Evolutionary conservation across 306 rosid species (phyloP).

Genomic region (Luffa aegyptiaca): DNA sequence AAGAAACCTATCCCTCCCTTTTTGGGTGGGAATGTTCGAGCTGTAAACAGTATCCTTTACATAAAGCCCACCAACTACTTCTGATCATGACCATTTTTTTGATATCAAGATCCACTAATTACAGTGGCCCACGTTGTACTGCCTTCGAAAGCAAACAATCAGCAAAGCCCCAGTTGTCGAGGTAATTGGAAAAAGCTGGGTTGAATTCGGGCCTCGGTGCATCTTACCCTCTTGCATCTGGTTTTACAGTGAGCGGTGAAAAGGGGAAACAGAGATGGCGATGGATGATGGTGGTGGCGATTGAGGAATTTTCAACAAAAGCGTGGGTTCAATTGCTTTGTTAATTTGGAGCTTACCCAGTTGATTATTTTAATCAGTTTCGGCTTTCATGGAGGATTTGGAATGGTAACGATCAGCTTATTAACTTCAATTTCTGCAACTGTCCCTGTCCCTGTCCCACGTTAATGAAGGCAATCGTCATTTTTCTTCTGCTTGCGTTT

Average conservation of each 20-base stretch:
- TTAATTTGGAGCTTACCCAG: background rate
- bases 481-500: background rate
- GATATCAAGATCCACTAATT: background rate
- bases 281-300: background rate
- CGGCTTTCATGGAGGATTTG: background rate
- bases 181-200: background rate
- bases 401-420: background rate
- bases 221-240: background rate
- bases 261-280: background rate
- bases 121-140: background rate
- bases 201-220: background rate
- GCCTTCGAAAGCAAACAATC: background rate
- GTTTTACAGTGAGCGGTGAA: background rate
- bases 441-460: conserved; percentile 2
- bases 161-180: background rate
- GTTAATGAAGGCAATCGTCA: background rate
- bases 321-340: background rate
- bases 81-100: background rate
- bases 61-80: background rate
- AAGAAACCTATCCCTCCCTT: background rate
- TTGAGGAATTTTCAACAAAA: background rate
- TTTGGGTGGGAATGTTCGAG: background rate
- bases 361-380: background rate
- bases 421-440: conserved; percentile 2
- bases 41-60: background rate